Evolutionary conservation across 768 basidiomycete species (phyloP), one percentile per base, ranked within the genome.

Genomic region (Hygrophoropsis aurantiaca): DNA sequence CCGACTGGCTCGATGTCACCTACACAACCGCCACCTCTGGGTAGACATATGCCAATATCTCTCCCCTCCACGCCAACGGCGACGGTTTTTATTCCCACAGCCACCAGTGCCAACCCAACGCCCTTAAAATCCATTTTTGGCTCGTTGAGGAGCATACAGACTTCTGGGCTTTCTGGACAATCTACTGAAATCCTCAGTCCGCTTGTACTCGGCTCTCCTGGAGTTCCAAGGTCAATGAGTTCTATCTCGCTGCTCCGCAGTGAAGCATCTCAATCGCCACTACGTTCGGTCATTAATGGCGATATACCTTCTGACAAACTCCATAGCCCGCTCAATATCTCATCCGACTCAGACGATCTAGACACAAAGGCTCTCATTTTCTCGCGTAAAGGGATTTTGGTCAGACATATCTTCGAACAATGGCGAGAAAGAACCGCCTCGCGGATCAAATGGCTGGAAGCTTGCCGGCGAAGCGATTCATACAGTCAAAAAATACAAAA

Each of bases 391-490:
- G 64, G 73, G 21, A 49, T 57, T 19, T 44, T 73, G 23, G 71
- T 83, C 27, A 75, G 69, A 51, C 55, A 62, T 27, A 66, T 56
- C 27, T 79, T 81, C 49, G 55, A 56, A 36, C 59, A 50, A 30
- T 85, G 84, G 84, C 58, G 71, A 53, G 62, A 74, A 51, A 70
- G 70, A 38, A 52, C 73, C 8, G 64, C 64, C 1, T 76, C 78
- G 26, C 69, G 71, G 43, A 72, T 65, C 30, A 77, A 72, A n/a
- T 87, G 81, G 76, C 57, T 74, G 4, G 82, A 85, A 41, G 87
- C 87, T 1, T 78, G 78, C 49, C 66, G 64, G 46, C 78, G 79
- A 37, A 81, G 84, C 46, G 77, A 85, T 21, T 72, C 70, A 4
- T 89, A 89, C 60, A 77, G 77, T 36, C 67, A 75, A 49, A 84